Evolutionary conservation across 176 grass and related monocot genomes (phyloP).

Genomic region (Cocos nucifera): DNA sequence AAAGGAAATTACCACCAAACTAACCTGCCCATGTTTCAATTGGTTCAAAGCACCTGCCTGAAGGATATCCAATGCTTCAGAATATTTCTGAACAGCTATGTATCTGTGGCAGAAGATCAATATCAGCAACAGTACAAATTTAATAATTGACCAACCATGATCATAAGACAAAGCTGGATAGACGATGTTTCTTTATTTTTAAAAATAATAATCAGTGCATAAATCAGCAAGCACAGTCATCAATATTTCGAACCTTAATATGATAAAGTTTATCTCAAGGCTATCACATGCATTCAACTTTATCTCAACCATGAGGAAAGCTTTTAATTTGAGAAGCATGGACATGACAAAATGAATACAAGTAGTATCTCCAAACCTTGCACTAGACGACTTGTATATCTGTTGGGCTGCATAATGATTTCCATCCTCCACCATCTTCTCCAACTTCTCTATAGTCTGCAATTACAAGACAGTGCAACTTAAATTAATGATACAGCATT

Average conservation of each 20-base stretch:
- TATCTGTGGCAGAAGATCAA: conserved; percentile 46
- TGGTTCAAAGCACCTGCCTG: conserved; percentile 80
- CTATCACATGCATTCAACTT: not conserved
- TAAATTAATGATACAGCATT: not conserved
- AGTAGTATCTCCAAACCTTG: conserved; percentile 32
- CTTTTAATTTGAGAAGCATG: conserved; percentile 5
- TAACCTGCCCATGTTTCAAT: conserved; percentile 84
- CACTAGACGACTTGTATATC: conserved; percentile 85
- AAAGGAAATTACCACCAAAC: conserved; percentile 10
- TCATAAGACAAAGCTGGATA: not conserved
- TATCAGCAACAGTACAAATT: conserved; percentile 9
- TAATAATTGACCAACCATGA: not conserved
- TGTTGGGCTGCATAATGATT: conserved; percentile 93
- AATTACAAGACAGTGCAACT: conserved; percentile 11
- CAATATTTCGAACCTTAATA: too few relatives aligned
- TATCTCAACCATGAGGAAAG: not conserved
- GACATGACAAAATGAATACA: not conserved
- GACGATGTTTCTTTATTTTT: too few relatives aligned
- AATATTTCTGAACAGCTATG: conserved; percentile 63
- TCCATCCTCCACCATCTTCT: conserved; percentile 57
- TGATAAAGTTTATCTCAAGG: not conserved
- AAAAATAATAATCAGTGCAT: too few relatives aligned
- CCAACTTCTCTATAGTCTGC: conserved; percentile 70
- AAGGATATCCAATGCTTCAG: conserved; percentile 79
- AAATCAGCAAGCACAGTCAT: not conserved